These are phyloP conservation scores for Sporothrix dimorphospora DNA, from an alignment of 2,329 filamentous ascomycete species.

Conservation along the genomic window DNA sequence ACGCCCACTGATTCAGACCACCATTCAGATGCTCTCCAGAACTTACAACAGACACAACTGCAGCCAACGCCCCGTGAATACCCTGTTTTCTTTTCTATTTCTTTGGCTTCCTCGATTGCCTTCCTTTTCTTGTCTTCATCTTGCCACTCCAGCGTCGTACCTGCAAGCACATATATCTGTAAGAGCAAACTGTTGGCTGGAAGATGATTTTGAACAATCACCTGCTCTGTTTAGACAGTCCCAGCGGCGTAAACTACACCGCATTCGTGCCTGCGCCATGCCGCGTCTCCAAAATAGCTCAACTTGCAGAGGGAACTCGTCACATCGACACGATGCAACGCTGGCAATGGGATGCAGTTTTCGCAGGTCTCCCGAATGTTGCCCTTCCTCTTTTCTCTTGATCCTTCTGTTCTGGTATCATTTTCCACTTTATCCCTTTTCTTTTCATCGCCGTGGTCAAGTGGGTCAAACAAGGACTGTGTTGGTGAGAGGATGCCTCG, in stretches of 20 bases:
- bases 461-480: slow-evolving; percentile 15
- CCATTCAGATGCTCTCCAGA: background rate
- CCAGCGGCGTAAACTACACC: background rate
- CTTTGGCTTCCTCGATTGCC: background rate
- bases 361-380: background rate
- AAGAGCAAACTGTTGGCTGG: background rate
- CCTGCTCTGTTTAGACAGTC: too few species aligned
- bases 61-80: background rate
- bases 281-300: background rate
- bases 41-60: background rate
- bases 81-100: background rate
- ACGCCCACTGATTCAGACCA: background rate
- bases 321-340: slow-evolving; percentile 5
- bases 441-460: background rate
- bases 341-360: slow-evolving; percentile 6
- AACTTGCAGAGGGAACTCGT: background rate
- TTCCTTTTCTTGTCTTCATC: background rate
- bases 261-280: background rate
- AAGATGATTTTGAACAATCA: too few species aligned
- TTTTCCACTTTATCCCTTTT: background rate
- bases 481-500: background rate
- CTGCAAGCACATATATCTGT: background rate
- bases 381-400: background rate
- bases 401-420: background rate
- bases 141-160: slow-evolving; percentile 3